Percentiles rank a stretch among this genome's conserved stretches.
Evolutionary conservation across 1,139 yeast species (phyloP).

Genomic region (Lodderomyces theae): DNA sequence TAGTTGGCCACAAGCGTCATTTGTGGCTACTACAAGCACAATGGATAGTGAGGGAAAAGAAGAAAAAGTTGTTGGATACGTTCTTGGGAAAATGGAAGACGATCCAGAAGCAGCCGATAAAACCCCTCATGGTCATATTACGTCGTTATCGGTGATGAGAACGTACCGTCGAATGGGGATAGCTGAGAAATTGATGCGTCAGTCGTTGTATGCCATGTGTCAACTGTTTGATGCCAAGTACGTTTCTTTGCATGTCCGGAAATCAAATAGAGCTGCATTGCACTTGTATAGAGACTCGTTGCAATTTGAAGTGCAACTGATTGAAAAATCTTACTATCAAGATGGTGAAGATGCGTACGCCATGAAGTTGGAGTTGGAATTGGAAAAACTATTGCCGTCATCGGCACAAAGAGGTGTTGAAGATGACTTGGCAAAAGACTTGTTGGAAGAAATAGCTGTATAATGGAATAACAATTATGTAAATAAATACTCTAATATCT

Average conservation of each 20-base stretch:
- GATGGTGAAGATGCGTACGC: slow-evolving; percentile 99
- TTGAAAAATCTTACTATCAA: slow-evolving; percentile 86
- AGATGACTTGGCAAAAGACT: slow-evolving; percentile 52
- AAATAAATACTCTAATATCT: slow-evolving; percentile 52
- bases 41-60: slow-evolving; percentile 32
- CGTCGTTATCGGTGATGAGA: slow-evolving; percentile 92
- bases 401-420: slow-evolving; percentile 39
- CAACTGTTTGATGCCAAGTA: slow-evolving; percentile 81
- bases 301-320: slow-evolving; percentile 72
- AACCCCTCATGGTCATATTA: slow-evolving; percentile 89
- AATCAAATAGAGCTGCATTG: slow-evolving; percentile 90
- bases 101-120: slow-evolving; percentile 73
- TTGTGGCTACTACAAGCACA: slow-evolving; percentile 76
- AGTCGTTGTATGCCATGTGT: slow-evolving; percentile 71
- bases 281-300: slow-evolving; percentile 88
- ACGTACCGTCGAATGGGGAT: slow-evolving; percentile 93
- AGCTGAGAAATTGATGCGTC: slow-evolving; percentile 92
- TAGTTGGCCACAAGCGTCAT: slow-evolving; percentile 98
- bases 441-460: slow-evolving; percentile 14
- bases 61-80: slow-evolving; percentile 90
- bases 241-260: slow-evolving; percentile 91
- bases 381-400: slow-evolving; percentile 62
- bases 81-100: slow-evolving; percentile 94
- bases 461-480: not conserved
- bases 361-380: slow-evolving; percentile 67